phyloP scores from a whole-genome alignment of 2,329 filamentous ascomycete species.

The Hypomyces rosellus region DNA sequence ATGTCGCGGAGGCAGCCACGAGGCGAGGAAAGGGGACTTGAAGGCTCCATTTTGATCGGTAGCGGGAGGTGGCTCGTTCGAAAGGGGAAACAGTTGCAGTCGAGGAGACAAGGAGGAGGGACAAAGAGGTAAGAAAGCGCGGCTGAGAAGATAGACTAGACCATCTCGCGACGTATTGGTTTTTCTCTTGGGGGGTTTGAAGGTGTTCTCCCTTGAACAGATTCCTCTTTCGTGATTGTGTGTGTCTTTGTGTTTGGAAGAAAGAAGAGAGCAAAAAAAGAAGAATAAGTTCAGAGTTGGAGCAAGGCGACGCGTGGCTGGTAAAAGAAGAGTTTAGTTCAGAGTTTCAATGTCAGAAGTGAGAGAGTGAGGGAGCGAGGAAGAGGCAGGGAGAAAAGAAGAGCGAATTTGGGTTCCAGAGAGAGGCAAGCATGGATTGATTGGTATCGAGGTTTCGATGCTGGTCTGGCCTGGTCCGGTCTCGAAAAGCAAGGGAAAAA shows the following conservation, averaged over 20 bases:
- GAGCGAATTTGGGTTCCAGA: constrained; percentile 12
- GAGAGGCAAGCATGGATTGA: too few relatives aligned
- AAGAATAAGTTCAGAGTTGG: too few relatives aligned
- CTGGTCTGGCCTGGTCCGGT: too few relatives aligned
- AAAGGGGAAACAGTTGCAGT: background rate
- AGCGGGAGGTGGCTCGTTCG: background rate
- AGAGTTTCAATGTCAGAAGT: too few relatives aligned
- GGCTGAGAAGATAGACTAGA: constrained; percentile 5
- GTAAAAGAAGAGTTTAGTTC: too few relatives aligned
- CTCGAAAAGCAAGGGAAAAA: too few relatives aligned
- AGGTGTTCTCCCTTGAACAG: background rate
- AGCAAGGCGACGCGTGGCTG: too few relatives aligned
- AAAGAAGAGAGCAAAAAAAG: too few relatives aligned
- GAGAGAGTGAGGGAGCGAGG: constrained; percentile 2
- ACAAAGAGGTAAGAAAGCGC: constrained; percentile 3
- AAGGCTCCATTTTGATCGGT: constrained; percentile 18
- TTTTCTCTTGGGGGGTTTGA: background rate
- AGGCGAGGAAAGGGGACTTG: constrained; percentile 22
- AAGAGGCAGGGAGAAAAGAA: constrained; percentile 13
- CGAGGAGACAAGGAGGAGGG: background rate
- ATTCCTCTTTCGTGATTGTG: background rate
- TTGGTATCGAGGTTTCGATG: too few relatives aligned
- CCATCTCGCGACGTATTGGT: constrained; percentile 5
- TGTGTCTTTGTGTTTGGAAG: too few relatives aligned
- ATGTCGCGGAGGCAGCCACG: constrained; percentile 29